Evolutionary conservation across 192 early-diverging fungal species (phyloP).

Genomic region (Coemansia sp.): DNA sequence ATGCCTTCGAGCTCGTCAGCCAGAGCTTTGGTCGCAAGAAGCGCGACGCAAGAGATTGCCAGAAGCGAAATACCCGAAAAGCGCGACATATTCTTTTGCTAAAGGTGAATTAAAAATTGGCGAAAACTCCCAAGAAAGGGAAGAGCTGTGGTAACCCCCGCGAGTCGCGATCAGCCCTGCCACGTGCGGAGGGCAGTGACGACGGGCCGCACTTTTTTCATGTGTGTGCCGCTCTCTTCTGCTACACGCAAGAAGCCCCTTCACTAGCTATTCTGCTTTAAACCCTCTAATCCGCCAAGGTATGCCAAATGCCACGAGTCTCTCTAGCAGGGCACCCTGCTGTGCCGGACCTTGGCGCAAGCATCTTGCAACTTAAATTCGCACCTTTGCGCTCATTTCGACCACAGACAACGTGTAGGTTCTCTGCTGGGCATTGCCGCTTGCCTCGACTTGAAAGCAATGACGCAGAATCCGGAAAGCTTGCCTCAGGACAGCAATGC

Average conservation of each 20-base stretch:
- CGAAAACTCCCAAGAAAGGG: background rate
- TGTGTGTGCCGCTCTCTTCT: too few relatives aligned
- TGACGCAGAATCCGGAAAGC: constrained; percentile 22
- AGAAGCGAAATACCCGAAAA: constrained; percentile 18
- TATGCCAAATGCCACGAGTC: background rate
- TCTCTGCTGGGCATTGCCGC: background rate
- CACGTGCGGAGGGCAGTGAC: too few relatives aligned
- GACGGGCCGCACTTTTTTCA: too few relatives aligned
- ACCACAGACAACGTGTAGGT: background rate
- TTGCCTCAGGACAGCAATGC: constrained; percentile 7
- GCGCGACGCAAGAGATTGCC: constrained; percentile 25
- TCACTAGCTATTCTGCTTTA: background rate
- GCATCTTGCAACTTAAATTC: background rate
- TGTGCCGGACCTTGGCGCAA: background rate
- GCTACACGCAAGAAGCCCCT: too few relatives aligned
- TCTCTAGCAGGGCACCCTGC: background rate
- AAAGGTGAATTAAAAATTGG: background rate
- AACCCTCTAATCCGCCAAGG: background rate
- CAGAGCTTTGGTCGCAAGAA: constrained; percentile 19
- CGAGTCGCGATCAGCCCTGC: too few relatives aligned
- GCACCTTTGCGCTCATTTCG: background rate
- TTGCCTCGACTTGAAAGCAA: constrained; percentile 10
- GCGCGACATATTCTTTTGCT: background rate
- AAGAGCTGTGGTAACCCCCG: too few relatives aligned
- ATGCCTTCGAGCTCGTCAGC: constrained; percentile 51